Evolutionary conservation across 2,329 filamentous ascomycete genomes (phyloP).

Genomic region (Penicillium sp.): DNA sequence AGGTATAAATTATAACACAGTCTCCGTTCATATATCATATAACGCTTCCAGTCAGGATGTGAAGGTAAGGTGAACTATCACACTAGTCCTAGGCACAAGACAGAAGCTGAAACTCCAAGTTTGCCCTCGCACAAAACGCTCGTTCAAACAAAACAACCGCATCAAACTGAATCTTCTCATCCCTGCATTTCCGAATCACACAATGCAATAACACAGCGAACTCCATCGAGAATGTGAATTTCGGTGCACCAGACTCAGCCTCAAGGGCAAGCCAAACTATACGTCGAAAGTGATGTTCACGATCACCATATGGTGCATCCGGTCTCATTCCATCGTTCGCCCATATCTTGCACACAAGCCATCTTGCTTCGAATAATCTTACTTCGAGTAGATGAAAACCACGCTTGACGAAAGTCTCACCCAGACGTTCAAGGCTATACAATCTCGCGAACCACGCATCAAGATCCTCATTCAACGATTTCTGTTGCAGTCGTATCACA

Average conservation of each 20-base stretch:
- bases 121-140: neutral
- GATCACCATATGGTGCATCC: neutral
- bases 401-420: neutral
- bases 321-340: neutral
- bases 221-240: neutral
- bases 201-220: neutral
- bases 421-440: neutral
- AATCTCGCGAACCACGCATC: neutral
- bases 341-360: neutral
- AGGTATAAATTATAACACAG: no score
- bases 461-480: neutral
- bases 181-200: neutral
- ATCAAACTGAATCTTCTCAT: neutral
- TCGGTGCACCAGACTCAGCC: neutral
- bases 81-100: neutral
- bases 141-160: neutral
- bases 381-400: neutral
- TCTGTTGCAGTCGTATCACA: neutral
- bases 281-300: neutral
- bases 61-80: no score
- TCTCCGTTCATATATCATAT: no score
- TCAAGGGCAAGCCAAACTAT: neutral
- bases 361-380: neutral
- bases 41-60: no score
- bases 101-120: neutral